A percentile compares a stretch with the other conserved stretches of the same genome.
These are phyloP conservation scores for Carex cristatella DNA, from an alignment of 176 grass and related monocot species.

Conservation along the genomic window DNA sequence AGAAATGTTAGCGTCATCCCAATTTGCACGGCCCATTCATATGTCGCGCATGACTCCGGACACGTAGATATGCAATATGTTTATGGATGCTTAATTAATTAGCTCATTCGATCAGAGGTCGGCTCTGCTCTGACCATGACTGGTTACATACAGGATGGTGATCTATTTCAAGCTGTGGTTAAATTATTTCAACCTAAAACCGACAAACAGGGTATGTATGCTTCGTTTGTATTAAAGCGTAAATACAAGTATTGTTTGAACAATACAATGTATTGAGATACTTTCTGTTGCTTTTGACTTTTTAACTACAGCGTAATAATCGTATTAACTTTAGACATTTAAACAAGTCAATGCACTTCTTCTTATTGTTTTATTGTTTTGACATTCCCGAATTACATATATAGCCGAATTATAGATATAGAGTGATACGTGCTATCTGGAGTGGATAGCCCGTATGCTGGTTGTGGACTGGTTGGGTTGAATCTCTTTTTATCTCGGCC, in stretches of 20 bases:
- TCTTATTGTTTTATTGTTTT: neutral
- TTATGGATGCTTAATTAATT: neutral
- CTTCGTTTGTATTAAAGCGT: neutral
- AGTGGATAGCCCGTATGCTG: too few species aligned
- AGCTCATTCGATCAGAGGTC: too few species aligned
- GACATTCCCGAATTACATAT: neutral
- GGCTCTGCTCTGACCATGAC: too few species aligned
- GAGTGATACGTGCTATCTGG: too few species aligned
- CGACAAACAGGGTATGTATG: too few species aligned
- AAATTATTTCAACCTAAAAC: too few species aligned
- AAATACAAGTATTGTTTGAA: neutral
- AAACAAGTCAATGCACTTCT: neutral
- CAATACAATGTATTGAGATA: neutral
- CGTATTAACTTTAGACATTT: neutral
- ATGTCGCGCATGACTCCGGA: neutral
- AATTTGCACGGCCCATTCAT: neutral
- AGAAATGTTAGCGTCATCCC: neutral
- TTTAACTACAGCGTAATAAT: neutral
- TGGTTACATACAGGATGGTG: too few species aligned
- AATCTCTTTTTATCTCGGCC: too few species aligned
- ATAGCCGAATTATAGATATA: too few species aligned
- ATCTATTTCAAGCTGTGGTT: too few species aligned
- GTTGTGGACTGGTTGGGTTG: too few species aligned
- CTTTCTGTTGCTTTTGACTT: neutral
- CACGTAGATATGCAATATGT: neutral